Base-by-base conservation (phyloP, 441 rosid species). In the Erysimum cheiri region DNA sequence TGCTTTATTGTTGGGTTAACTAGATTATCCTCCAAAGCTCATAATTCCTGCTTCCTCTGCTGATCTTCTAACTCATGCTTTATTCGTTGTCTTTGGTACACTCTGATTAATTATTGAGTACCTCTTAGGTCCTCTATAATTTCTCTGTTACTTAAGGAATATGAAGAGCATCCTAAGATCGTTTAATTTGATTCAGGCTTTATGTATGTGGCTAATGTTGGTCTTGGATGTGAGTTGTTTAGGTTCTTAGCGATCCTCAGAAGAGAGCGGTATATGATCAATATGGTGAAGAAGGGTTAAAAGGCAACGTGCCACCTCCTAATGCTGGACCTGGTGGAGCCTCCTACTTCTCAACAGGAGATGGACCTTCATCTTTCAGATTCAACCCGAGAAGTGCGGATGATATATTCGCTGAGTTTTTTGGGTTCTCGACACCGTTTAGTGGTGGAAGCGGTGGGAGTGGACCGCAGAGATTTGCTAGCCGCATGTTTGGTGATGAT, bases 211-310 rank as follows among this genome's bases (percentile, higher is more conserved):
- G 46, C 72, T 67, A 12, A 68, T 61, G n/a, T 44, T 33, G 56
- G 10, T 46, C 8, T 36, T 74, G 37, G 31, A 4, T 74, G 15
- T 68, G 73, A 39, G 46, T 61, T 62, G 22, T 57, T 48, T 54
- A 92, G 98, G 96, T 92, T 56, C 81, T 93, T 8, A 90, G 96
- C 55, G 98, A 93, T 82, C 84, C 92, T 8, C 90, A 83, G 44
- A 90, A 88, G 77, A 82, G 89, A 81, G 90, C 88, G 1, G 77
- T 90, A 2, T 91, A 86, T 43, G 98, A 93, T 76, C 91, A 85
- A 50, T 90, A 86, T 24, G 96, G 97, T 9, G 98, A 89, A 63
- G 98, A 91, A 78, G 94, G 94, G 41, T 67, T 93, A 19, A 93
- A 93, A 73, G 94, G 90, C 26, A 85, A 75, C 40, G 76, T 83